phyloP scores from a whole-genome alignment of 2,329 filamentous ascomycete genomes.

The Fusarium paranaense region DNA sequence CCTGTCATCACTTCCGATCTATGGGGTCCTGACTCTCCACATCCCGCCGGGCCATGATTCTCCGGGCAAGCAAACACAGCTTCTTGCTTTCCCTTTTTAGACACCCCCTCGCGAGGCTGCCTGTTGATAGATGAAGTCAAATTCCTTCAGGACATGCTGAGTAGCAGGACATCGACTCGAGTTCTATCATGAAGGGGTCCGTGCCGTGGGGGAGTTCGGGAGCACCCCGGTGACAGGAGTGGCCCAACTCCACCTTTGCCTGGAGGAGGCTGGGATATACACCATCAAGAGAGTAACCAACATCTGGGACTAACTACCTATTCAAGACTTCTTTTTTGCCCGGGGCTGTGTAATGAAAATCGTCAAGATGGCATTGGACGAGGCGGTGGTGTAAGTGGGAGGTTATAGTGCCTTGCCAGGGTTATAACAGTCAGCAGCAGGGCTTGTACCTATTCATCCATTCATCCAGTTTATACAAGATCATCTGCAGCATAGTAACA shows the following conservation, averaged over 20 bases:
- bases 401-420: neutral
- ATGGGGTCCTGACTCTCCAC: neutral
- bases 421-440: neutral
- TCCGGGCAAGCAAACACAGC: neutral
- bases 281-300: slow-evolving; percentile 5
- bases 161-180: neutral
- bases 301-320: neutral
- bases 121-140: neutral
- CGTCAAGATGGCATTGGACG: slow-evolving; percentile 13
- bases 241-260: slow-evolving; percentile 31
- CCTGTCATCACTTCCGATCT: slow-evolving; percentile 17
- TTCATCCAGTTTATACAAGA: neutral
- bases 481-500: neutral
- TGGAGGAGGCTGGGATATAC: slow-evolving; percentile 20
- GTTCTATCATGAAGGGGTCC: neutral
- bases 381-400: slow-evolving; percentile 9
- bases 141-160: neutral
- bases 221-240: slow-evolving; percentile 14
- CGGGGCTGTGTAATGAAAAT: slow-evolving; percentile 26
- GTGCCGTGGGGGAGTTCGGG: neutral
- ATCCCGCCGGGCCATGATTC: slow-evolving; percentile 3
- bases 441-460: neutral
- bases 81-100: neutral
- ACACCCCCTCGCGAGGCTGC: neutral
- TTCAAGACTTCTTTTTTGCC: slow-evolving; percentile 5